A percentile compares a stretch with the other conserved stretches of the same genome.
phyloP scores from a whole-genome alignment of 2,329 filamentous ascomycete species.

The Aspergillus viridinutans region DNA sequence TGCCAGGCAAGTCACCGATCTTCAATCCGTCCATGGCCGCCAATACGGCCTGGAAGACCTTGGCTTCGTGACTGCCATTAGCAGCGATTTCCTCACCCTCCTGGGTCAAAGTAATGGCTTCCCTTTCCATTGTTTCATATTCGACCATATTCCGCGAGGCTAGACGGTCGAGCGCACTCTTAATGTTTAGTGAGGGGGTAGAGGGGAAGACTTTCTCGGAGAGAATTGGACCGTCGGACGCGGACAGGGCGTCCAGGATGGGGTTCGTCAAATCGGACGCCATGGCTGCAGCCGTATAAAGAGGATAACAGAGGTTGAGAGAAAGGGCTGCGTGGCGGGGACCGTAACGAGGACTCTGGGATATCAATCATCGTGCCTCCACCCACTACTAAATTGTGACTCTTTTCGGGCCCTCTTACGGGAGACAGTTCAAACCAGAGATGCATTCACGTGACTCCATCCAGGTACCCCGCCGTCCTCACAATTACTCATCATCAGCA shows the following conservation, averaged over 20 bases:
- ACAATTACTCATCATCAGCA: neutral
- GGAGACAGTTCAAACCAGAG: conserved; percentile 20
- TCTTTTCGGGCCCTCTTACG: conserved; percentile 28
- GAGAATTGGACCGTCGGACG: conserved; percentile 58
- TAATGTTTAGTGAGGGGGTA: conserved; percentile 64
- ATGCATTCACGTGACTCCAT: conserved; percentile 16
- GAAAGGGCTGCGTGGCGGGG: conserved; percentile 1
- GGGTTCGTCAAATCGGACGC: conserved; percentile 57
- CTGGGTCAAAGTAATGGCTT: conserved; percentile 70
- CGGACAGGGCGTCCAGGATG: conserved; percentile 63
- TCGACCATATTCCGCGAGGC: conserved; percentile 78
- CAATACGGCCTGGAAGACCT: conserved; percentile 71
- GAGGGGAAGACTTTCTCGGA: conserved; percentile 67
- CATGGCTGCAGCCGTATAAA: conserved; percentile 31
- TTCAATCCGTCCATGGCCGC: conserved; percentile 74
- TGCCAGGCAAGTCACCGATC: conserved; percentile 62
- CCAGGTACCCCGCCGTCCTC: conserved; percentile 14
- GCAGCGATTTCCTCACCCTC: conserved; percentile 69
- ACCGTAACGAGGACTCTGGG: conserved; percentile 6
- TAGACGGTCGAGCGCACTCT: conserved; percentile 83
- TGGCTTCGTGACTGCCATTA: conserved; percentile 76
- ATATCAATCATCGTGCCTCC: conserved; percentile 12
- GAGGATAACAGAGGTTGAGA: conserved; percentile 3
- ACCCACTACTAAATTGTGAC: conserved; percentile 31
- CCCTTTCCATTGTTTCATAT: conserved; percentile 77